Conservation (phyloP, 2,329 filamentous ascomycete species). For the Curvularia spicifera region DNA sequence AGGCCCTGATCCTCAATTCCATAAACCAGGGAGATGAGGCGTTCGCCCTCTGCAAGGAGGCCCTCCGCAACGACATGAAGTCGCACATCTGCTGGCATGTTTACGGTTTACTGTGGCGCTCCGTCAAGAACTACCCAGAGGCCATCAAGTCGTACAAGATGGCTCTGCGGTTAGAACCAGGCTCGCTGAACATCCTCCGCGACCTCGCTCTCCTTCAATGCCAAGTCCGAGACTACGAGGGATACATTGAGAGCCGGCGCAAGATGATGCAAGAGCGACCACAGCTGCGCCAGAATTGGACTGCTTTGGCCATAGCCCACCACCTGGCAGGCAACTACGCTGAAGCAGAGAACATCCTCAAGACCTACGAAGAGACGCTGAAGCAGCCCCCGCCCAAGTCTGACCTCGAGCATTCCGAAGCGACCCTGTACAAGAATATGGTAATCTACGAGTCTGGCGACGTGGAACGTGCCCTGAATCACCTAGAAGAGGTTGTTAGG, state of each 20-base stretch:
- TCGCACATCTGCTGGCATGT: constrained; percentile 99
- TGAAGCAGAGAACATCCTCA: constrained; percentile 89
- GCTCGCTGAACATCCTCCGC: constrained; percentile 89
- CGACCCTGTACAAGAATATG: constrained; percentile 90
- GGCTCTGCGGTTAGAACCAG: constrained; percentile 90
- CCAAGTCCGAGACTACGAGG: constrained; percentile 94
- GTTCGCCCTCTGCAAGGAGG: constrained; percentile 89
- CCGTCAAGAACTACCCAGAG: constrained; percentile 97
- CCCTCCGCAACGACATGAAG: constrained; percentile 95
- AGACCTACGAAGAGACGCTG: constrained; percentile 90
- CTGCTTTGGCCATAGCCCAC: constrained; percentile 90
- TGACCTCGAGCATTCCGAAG: constrained; percentile 93
- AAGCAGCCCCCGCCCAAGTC: constrained; percentile 77
- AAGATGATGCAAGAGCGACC: constrained; percentile 87
- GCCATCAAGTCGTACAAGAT: constrained; percentile 99
- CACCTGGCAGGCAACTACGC: constrained; percentile 85
- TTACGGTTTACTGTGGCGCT: constrained; percentile 90
- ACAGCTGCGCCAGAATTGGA: constrained; percentile 90
- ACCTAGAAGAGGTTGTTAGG: constrained; percentile 79
- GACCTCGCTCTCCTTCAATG: constrained; percentile 92
- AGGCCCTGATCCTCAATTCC: constrained; percentile 93
- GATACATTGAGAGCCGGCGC: constrained; percentile 87
- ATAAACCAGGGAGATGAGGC: constrained; percentile 93
- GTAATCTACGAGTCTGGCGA: constrained; percentile 92
- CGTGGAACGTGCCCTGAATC: constrained; percentile 79